phyloP scores from a whole-genome alignment of 2,329 filamentous ascomycete species.

The Byssoonygena ceratinophila region DNA sequence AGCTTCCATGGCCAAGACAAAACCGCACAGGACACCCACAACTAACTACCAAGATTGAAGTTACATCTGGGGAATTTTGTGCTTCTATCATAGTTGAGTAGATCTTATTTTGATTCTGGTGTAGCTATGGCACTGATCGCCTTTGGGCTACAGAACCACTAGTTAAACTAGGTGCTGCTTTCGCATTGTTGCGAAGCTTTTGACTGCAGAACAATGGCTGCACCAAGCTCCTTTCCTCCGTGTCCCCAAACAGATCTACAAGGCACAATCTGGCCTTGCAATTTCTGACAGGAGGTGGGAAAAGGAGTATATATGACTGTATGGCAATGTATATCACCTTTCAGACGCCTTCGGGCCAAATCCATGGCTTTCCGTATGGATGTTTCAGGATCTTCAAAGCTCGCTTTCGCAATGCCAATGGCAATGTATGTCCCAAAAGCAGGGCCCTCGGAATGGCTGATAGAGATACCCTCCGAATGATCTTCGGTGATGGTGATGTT shows the following conservation, averaged over 20 bases:
- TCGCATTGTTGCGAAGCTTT: not conserved
- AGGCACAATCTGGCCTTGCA: constrained; percentile 32
- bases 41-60: too few species aligned
- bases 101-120: too few species aligned
- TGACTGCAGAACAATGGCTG: constrained; percentile 28
- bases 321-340: constrained; percentile 19
- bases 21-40: not conserved
- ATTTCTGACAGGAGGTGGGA: constrained; percentile 18
- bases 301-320: constrained; percentile 30
- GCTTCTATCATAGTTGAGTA: too few species aligned
- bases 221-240: constrained; percentile 27
- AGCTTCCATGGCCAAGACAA: not conserved
- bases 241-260: constrained; percentile 34
- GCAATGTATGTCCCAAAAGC: constrained; percentile 20
- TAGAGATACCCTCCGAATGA: constrained; percentile 18
- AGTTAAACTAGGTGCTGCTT: too few species aligned
- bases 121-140: too few species aligned
- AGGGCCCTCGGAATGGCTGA: constrained; percentile 20
- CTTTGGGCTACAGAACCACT: too few species aligned
- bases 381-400: constrained; percentile 17
- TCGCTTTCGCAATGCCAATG: constrained; percentile 24
- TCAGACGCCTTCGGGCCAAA: not conserved
- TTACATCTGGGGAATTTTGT: too few species aligned
- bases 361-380: constrained; percentile 21
- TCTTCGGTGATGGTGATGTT: constrained; percentile 20